Evolutionary conservation across 2,329 filamentous ascomycete genomes (phyloP).

Genomic region (Nannizzia gypsea): DNA sequence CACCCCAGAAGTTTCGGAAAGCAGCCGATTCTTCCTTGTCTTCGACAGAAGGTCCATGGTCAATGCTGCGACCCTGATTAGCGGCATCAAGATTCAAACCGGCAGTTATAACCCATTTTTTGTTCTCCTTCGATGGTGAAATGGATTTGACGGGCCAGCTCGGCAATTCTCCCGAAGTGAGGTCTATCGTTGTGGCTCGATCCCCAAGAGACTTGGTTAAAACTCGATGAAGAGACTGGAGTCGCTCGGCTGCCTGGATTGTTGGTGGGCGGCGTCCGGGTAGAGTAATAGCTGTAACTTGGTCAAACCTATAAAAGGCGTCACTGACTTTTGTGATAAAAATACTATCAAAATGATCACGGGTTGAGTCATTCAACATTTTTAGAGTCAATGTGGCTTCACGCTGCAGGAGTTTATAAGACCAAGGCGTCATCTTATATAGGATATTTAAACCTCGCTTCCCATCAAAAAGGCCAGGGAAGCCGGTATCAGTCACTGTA

Average conservation of each 20-base stretch:
- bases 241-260: slow-evolving; percentile 18
- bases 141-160: slow-evolving; percentile 41
- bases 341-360: slow-evolving; percentile 70
- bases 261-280: slow-evolving; percentile 20
- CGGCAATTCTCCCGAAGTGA: slow-evolving; percentile 34
- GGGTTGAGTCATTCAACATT: slow-evolving; percentile 59
- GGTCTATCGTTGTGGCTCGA: slow-evolving; percentile 56
- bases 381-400: slow-evolving; percentile 64
- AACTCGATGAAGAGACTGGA: slow-evolving; percentile 45
- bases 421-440: slow-evolving; percentile 84
- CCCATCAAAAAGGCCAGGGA: slow-evolving; percentile 70
- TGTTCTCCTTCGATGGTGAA: slow-evolving; percentile 21
- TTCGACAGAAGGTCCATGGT: slow-evolving; percentile 78
- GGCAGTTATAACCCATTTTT: slow-evolving; percentile 39
- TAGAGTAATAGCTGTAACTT: slow-evolving; percentile 32
- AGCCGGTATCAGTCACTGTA: slow-evolving; percentile 26
- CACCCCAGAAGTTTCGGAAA: slow-evolving; percentile 90
- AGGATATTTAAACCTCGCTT: slow-evolving; percentile 64
- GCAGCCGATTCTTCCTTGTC: slow-evolving; percentile 67
- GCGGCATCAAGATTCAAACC: slow-evolving; percentile 61
- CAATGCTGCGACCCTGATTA: slow-evolving; percentile 63
- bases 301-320: slow-evolving; percentile 44
- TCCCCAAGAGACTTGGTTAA: slow-evolving; percentile 63
- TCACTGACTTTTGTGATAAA: slow-evolving; percentile 58
- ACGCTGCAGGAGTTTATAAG: slow-evolving; percentile 58